These are phyloP conservation scores for Pyrenopolyporus hunteri DNA, from an alignment of 495 filamentous ascomycete genomes.

Conservation along the genomic window DNA sequence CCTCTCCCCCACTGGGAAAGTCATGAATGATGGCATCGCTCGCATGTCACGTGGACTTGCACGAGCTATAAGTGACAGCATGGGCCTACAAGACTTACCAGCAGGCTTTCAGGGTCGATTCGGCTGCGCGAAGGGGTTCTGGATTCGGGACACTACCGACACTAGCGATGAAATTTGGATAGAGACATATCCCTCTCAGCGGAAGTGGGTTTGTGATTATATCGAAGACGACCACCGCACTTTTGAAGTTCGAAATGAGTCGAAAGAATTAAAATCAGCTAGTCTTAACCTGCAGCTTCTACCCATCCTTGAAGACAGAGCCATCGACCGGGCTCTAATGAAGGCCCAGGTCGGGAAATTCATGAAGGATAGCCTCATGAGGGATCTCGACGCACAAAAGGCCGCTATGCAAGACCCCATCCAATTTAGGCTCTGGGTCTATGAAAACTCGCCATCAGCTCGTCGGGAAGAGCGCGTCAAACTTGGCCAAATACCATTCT, in stretches of 20 bases:
- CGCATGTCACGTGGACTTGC: slow-evolving; percentile 71
- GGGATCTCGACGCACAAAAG: slow-evolving; percentile 66
- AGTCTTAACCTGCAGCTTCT: slow-evolving; percentile 80
- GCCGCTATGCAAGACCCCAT: slow-evolving; percentile 57
- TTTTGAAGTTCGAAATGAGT: slow-evolving; percentile 73
- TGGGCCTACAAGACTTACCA: slow-evolving; percentile 67
- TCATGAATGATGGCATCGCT: slow-evolving; percentile 87
- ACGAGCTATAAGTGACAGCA: slow-evolving; percentile 59
- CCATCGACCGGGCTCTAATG: slow-evolving; percentile 56
- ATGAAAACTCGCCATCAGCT: slow-evolving; percentile 46
- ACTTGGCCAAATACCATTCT: slow-evolving; percentile 47
- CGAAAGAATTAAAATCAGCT: slow-evolving; percentile 66
- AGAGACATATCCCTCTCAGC: slow-evolving; percentile 76
- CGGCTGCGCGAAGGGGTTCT: slow-evolving; percentile 86
- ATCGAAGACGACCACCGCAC: slow-evolving; percentile 60
- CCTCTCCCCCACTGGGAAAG: slow-evolving; percentile 44
- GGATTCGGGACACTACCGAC: slow-evolving; percentile 71
- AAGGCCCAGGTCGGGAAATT: slow-evolving; percentile 62
- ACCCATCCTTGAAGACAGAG: slow-evolving; percentile 73
- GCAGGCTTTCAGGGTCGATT: slow-evolving; percentile 82
- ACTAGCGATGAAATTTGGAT: slow-evolving; percentile 66
- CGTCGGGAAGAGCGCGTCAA: slow-evolving; percentile 43
- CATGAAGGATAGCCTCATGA: slow-evolving; percentile 62
- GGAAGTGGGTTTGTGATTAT: slow-evolving; percentile 73
- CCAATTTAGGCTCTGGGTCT: slow-evolving; percentile 63